Conservation (phyloP, 192 early-diverging fungal species). For the Obelidium mucronatum region DNA sequence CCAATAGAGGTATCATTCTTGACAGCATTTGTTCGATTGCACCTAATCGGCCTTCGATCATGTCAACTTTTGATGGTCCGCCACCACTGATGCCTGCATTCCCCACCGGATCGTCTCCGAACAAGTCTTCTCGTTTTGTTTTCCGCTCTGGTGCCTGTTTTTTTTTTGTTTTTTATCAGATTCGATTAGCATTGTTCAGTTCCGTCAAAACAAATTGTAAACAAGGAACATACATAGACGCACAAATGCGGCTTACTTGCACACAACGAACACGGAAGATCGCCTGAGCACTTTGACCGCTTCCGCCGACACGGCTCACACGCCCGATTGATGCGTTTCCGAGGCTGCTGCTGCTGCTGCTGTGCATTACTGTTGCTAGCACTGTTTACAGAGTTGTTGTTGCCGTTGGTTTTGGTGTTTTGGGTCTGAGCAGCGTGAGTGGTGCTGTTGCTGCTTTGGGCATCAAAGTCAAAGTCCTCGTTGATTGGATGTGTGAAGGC, state of each 20-base stretch:
- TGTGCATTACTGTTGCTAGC: neutral
- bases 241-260: constrained; percentile 17
- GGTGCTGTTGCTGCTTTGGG: neutral
- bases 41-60: neutral
- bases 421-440: too few relatives aligned
- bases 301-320: constrained; percentile 39
- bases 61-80: neutral
- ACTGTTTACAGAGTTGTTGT: neutral
- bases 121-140: neutral
- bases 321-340: constrained; percentile 22
- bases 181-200: neutral
- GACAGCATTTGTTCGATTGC: neutral
- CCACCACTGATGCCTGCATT: neutral
- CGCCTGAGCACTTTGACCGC: constrained; percentile 32
- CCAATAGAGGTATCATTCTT: neutral
- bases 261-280: constrained; percentile 30
- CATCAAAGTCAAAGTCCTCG: too few relatives aligned
- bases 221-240: constrained; percentile 29
- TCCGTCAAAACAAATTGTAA: too few relatives aligned
- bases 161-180: neutral
- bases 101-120: neutral
- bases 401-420: too few relatives aligned
- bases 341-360: neutral
- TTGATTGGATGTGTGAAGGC: too few relatives aligned
- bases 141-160: neutral